phyloP scores from a whole-genome alignment of 495 filamentous ascomycete species.

The Penicillium ucsense region DNA sequence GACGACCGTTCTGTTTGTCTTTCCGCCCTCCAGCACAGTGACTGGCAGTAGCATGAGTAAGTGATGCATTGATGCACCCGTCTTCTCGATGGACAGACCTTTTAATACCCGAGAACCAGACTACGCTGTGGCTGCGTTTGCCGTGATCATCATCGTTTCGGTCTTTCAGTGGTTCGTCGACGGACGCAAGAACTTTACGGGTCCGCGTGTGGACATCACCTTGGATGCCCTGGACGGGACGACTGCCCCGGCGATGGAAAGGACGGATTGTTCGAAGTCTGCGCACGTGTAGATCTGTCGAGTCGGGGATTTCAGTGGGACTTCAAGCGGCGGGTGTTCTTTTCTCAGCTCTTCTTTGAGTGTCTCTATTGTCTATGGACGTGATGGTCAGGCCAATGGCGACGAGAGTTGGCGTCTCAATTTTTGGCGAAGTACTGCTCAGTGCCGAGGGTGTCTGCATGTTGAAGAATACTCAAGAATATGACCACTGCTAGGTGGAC shows the following conservation, averaged over 20 bases:
- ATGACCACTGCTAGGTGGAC: too few species aligned
- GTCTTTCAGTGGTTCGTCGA: constrained; percentile 58
- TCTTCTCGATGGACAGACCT: neutral
- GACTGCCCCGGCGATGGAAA: neutral
- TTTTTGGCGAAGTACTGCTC: too few species aligned
- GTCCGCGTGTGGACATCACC: constrained; percentile 40
- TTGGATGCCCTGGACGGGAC: constrained; percentile 7
- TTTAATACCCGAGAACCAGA: constrained; percentile 19
- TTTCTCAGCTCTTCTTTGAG: too few species aligned
- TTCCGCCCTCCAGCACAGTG: constrained; percentile 55
- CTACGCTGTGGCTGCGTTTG: constrained; percentile 62
- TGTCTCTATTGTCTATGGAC: too few species aligned
- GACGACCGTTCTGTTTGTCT: constrained; percentile 62
- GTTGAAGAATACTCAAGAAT: too few species aligned
- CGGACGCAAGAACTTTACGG: constrained; percentile 56
- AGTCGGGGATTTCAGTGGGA: too few species aligned
- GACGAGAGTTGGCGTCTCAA: too few species aligned
- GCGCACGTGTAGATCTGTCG: neutral
- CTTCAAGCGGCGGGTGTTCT: too few species aligned
- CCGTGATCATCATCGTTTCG: constrained; percentile 54
- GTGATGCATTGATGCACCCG: constrained; percentile 3
- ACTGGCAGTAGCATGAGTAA: constrained; percentile 60
- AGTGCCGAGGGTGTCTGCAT: too few species aligned
- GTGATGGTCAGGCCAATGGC: too few species aligned
- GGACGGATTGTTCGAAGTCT: constrained; percentile 1